Base-by-base conservation (phyloP, 805 yeast genomes). In the Ogataea wickerhamii region DNA sequence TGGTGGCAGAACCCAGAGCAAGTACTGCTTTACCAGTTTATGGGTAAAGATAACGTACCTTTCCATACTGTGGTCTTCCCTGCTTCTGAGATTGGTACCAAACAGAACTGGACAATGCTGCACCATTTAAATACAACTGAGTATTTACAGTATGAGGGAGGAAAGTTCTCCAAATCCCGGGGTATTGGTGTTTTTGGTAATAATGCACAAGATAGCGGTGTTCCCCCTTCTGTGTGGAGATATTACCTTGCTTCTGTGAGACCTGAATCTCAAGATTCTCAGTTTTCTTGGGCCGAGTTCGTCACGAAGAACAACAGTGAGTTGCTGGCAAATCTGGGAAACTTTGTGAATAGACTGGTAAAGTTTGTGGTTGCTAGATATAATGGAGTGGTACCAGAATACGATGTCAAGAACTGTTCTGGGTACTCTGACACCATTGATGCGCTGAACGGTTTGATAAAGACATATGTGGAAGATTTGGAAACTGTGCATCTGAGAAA, bases 51-150 rank as follows among this genome's bases (percentile, higher is more conserved):
- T 66, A 93, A 93, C 59, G 97, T 89, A 55, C 97, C 98, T 22
- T 93, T 93, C 87, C 99, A 93, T 61, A 84, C 96, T 1, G 98
- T 93, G 40, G 95, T 93, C 40, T 93, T 91, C 87, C 99, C 99
- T 43, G 81, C 94, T 29, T 68, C 95, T 19, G 83, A 81, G 65
- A 67, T 93, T 31, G 99, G 98, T 62, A 89, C 98, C 13, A 66
- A 73, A 14, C 91, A 91, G 40, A 56, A 71, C 33, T 93, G 98
- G 98, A 88, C 96, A 43, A 81, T 78, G 77, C 72, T 89, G 51
- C 86, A 87, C 56, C 96, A 89, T 63, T 67, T 93, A 51, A 85
- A 80, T 60, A 89, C 98, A 32, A 93, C 99, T 10, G 99, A 91
- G 67, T 93, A 93, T 60, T 72, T 93, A 56, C 98, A 93, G 65